These are phyloP conservation scores for Exophiala aquamarina DNA, from an alignment of 2,329 filamentous ascomycete species.

Conservation along the genomic window DNA sequence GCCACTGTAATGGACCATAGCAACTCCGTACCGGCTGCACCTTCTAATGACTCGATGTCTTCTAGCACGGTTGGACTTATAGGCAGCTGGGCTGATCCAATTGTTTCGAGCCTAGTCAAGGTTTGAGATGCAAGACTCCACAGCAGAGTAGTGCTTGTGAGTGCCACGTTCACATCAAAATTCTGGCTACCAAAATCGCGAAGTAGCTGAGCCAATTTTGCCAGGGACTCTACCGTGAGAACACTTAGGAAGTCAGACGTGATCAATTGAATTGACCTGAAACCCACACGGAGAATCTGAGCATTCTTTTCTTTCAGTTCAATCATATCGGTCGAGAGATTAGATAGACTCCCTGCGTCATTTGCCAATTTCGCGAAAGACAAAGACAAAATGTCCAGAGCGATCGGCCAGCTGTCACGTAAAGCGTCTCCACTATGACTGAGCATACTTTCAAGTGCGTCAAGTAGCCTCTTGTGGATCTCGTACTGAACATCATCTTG, in stretches of 20 bases:
- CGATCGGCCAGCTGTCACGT: slow-evolving; percentile 70
- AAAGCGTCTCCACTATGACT: slow-evolving; percentile 79
- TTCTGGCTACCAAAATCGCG: slow-evolving; percentile 86
- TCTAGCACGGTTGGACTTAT: not conserved
- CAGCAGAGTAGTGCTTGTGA: slow-evolving; percentile 93
- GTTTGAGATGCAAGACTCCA: slow-evolving; percentile 77
- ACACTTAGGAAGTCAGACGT: slow-evolving; percentile 89
- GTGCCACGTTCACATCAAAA: slow-evolving; percentile 90
- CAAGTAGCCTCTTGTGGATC: slow-evolving; percentile 74
- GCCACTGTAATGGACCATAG: slow-evolving; percentile 24
- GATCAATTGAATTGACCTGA: slow-evolving; percentile 85
- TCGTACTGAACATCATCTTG: slow-evolving; percentile 33
- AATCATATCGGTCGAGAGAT: slow-evolving; percentile 33
- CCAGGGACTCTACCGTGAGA: slow-evolving; percentile 68
- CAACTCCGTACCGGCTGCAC: slow-evolving; percentile 3
- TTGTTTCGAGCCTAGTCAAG: slow-evolving; percentile 13
- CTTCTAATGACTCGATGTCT: not conserved
- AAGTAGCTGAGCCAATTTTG: slow-evolving; percentile 79
- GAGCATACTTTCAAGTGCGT: slow-evolving; percentile 76
- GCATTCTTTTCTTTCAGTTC: slow-evolving; percentile 15
- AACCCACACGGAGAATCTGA: slow-evolving; percentile 77
- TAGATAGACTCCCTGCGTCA: not conserved
- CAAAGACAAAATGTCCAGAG: slow-evolving; percentile 88
- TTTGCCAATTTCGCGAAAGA: slow-evolving; percentile 45
- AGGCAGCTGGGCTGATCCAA: slow-evolving; percentile 12